Percentiles rank a stretch among this genome's conserved stretches.
phyloP scores from a whole-genome alignment of 1,284 basidiomycete species.

The Takashimella tepidaria region DNA sequence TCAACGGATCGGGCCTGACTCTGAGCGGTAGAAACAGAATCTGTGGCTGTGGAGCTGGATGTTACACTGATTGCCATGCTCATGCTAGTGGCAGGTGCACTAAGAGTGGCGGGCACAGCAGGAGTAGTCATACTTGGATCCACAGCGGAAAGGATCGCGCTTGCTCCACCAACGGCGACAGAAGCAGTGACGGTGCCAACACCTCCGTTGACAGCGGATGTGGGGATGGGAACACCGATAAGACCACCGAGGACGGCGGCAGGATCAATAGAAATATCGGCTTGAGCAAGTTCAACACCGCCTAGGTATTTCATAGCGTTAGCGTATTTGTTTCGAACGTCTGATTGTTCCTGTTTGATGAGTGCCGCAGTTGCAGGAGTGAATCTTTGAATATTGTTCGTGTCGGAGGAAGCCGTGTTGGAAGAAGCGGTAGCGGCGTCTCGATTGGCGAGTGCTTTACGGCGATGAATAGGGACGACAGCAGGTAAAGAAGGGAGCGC shows the following conservation, averaged over 20 bases:
- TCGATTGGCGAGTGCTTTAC: neutral
- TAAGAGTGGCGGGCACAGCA: neutral
- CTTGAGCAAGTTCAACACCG: conserved; percentile 22
- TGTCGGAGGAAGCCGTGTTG: neutral
- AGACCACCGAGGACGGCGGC: neutral
- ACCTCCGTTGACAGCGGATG: neutral
- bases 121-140: neutral
- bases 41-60: no score
- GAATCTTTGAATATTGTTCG: neutral
- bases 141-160: neutral
- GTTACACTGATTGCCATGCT: no score
- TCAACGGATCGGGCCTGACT: neutral
- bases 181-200: neutral
- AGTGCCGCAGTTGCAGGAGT: neutral
- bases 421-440: neutral
- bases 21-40: neutral
- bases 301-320: conserved; percentile 22
- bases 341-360: neutral
- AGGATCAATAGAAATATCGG: conserved; percentile 16
- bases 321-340: conserved; percentile 22
- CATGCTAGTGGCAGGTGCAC: no score
- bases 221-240: neutral
- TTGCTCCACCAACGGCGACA: neutral
- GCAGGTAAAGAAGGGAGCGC: neutral
- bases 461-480: neutral